phyloP scores from a whole-genome alignment of 176 grass and related monocot genomes.

The Triticum turgidum region DNA sequence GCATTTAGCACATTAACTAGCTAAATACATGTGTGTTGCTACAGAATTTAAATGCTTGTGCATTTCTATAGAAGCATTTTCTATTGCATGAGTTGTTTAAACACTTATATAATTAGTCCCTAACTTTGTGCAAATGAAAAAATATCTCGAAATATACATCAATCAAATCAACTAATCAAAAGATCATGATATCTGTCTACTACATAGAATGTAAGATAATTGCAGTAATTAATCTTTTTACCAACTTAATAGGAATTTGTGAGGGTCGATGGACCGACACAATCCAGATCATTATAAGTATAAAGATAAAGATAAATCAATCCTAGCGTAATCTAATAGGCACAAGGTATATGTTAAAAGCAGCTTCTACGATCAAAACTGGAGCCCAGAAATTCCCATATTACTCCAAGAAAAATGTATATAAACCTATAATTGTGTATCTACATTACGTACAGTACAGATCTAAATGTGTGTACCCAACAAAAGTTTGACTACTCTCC shows the following conservation, averaged over 20 bases:
- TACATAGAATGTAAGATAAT: neutral
- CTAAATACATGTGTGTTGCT: neutral
- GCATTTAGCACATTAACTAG: neutral
- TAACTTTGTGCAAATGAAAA: neutral
- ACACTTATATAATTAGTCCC: neutral
- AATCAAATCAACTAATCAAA: neutral
- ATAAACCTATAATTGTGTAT: neutral
- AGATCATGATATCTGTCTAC: neutral
- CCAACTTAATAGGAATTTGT: neutral
- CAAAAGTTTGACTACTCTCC: neutral
- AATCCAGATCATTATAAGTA: neutral
- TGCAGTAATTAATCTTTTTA: neutral
- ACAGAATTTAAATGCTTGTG: neutral
- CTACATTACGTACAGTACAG: neutral
- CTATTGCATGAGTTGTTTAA: neutral
- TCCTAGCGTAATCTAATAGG: neutral
- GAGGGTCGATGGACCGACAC: neutral
- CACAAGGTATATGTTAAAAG: slow-evolving; percentile 9
- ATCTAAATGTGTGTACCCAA: neutral
- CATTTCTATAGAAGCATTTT: neutral
- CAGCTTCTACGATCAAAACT: neutral
- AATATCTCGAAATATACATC: neutral
- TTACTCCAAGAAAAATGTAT: neutral
- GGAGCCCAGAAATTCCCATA: neutral
- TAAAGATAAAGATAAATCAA: neutral